Evolutionary conservation across 2,329 filamentous ascomycete genomes (phyloP), one percentile per base, ranked within the genome.

Genomic region (Neobulgaria alba): DNA sequence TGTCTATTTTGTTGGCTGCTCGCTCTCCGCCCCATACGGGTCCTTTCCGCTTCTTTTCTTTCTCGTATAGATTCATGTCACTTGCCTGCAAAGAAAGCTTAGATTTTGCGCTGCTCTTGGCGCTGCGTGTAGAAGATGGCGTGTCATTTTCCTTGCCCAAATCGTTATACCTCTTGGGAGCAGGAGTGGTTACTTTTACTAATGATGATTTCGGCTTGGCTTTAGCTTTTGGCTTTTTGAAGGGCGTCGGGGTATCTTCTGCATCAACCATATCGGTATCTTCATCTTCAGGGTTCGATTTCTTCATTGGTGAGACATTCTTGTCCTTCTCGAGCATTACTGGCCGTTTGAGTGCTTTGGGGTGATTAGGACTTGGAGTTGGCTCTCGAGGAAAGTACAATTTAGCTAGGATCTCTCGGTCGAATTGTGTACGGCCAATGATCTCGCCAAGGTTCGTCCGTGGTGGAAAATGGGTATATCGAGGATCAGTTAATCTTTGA

Each of bases 401-500:
- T 5, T 77, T 75, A 39, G 75, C 68, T 30, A 86, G 70, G 55
- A 57, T 63, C 9, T 64, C 56, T 53, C 75, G 68, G 45, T 95
- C 82, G 39, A 96, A 75, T 46, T 79, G 79, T 0, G 87, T 95
- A 59, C 93, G 86, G 15, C 92, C 92, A 43, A 95, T 85, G 40
- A 96, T 77, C 61, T 96, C 92, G 38, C 88, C 85, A 4, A 98
- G 71, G 58, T 98, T 96, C 2, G 90, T 96, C 42, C 88, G 76
- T 9, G 75, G 73, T 12, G 92, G 92, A 51, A 96, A 98, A 57
- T 88, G 81, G 1, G 75, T 86, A 59, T 94, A 98, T 48, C 82
- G 81, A 7, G 74, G 69, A 38, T 85, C 76, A 3, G 83, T 82
- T 16, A 89, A 66, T 0, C 77, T 75, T 58, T 86, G 82, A 43